Conservation (phyloP, 371 early-diverging fungal species). For the Rhizopus sp. region DNA sequence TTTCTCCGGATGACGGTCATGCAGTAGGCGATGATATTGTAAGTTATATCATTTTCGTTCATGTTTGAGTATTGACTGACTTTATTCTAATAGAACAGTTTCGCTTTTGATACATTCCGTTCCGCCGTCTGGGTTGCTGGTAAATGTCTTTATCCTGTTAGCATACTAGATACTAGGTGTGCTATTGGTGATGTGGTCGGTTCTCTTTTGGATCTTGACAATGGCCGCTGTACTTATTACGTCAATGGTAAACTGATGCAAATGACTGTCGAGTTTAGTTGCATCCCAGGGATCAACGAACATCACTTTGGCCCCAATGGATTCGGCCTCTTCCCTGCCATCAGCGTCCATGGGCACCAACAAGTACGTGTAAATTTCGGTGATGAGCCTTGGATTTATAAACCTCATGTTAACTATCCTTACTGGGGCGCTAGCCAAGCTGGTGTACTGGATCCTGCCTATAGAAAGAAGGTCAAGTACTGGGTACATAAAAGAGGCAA, state of each 20-base stretch:
- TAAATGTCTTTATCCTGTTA: constrained; percentile 42
- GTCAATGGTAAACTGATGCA: constrained; percentile 47
- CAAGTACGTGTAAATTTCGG: constrained; percentile 49
- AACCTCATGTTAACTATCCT: constrained; percentile 31
- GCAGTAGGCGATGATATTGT: constrained; percentile 66
- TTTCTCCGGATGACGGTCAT: constrained; percentile 66
- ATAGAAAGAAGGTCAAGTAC: constrained; percentile 24
- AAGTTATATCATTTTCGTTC: constrained; percentile 10
- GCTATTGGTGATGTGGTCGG: constrained; percentile 51
- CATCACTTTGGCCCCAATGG: constrained; percentile 10
- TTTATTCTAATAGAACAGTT: constrained; percentile 47
- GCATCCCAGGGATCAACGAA: constrained; percentile 8
- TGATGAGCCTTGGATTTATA: constrained; percentile 50
- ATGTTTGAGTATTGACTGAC: background rate
- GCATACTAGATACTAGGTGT: constrained; percentile 31
- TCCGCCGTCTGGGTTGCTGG: constrained; percentile 61
- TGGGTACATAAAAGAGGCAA: constrained; percentile 24
- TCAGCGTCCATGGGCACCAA: constrained; percentile 49
- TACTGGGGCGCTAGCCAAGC: constrained; percentile 39
- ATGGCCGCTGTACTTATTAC: constrained; percentile 47
- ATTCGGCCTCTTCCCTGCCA: constrained; percentile 47
- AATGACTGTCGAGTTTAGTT: constrained; percentile 42
- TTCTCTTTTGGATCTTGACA: constrained; percentile 47
- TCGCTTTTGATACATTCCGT: constrained; percentile 62
- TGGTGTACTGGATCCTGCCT: constrained; percentile 24